phyloP scores from a whole-genome alignment of 768 basidiomycete genomes.

The Ramaria rubella region DNA sequence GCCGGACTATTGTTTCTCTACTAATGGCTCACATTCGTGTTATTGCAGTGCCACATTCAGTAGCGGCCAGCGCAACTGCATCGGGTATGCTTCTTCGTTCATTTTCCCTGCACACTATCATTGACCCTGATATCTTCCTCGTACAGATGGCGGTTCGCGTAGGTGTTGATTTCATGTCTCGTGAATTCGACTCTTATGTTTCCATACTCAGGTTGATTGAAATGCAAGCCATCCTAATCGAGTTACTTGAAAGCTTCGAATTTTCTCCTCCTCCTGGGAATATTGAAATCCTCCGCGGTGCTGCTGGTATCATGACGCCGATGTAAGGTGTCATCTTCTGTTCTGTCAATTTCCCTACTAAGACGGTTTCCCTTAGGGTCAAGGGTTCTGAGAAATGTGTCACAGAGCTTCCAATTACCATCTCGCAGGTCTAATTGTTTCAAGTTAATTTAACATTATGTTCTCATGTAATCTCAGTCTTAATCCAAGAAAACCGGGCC shows the following conservation, averaged over 20 bases:
- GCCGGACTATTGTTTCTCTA: not conserved
- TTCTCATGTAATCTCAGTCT: too few relatives aligned
- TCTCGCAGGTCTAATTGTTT: too few relatives aligned
- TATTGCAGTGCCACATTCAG: slow-evolving; percentile 5
- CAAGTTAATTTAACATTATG: too few relatives aligned
- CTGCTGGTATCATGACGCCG: slow-evolving; percentile 28
- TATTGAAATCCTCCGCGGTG: slow-evolving; percentile 25
- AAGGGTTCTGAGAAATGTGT: too few relatives aligned
- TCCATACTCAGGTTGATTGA: slow-evolving; percentile 6
- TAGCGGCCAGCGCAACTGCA: not conserved
- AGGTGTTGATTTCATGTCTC: not conserved
- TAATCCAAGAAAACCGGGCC: too few relatives aligned
- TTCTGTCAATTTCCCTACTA: too few relatives aligned
- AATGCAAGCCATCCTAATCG: too few relatives aligned
- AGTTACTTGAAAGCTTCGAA: slow-evolving; percentile 9
- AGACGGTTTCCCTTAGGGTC: too few relatives aligned
- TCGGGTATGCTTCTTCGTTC: not conserved
- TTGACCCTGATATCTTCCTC: not conserved
- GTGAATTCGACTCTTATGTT: not conserved
- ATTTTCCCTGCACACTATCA: not conserved
- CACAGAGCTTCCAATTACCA: too few relatives aligned
- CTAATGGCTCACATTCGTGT: not conserved
- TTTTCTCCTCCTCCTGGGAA: slow-evolving; percentile 22
- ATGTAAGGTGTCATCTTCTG: too few relatives aligned
- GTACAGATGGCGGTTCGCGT: slow-evolving; percentile 16